These are phyloP conservation scores for Phytophthora cactorum DNA, from an alignment of 352 stramenopile genomes.

Conservation along the genomic window DNA sequence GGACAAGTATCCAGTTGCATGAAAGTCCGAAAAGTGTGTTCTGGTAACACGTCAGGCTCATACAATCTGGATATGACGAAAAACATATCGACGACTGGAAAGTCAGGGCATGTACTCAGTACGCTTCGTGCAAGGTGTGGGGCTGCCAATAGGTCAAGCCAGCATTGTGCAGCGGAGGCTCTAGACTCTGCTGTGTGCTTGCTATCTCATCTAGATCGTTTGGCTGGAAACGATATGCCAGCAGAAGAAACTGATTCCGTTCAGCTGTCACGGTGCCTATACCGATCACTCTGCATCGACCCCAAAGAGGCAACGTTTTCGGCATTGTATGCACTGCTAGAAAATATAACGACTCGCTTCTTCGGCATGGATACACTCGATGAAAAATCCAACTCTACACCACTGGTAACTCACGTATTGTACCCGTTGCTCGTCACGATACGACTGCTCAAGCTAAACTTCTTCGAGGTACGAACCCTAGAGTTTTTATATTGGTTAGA, in stretches of 20 bases:
- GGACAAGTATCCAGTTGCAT: slow-evolving; percentile 29
- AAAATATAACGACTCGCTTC: slow-evolving; percentile 44
- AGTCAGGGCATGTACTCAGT: slow-evolving; percentile 58
- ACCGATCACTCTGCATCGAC: slow-evolving; percentile 84
- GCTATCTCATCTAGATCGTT: slow-evolving; percentile 78
- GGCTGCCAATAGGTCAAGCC: slow-evolving; percentile 29
- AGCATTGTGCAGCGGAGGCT: slow-evolving; percentile 57
- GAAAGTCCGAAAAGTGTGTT: slow-evolving; percentile 42
- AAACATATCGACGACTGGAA: slow-evolving; percentile 58
- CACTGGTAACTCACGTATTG: slow-evolving; percentile 48
- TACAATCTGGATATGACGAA: slow-evolving; percentile 59
- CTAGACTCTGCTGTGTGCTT: slow-evolving; percentile 77
- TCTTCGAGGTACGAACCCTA: slow-evolving; percentile 75
- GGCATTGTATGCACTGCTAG: slow-evolving; percentile 60
- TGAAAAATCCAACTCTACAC: slow-evolving; percentile 16
- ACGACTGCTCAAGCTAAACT: slow-evolving; percentile 85
- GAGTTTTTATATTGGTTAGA: not conserved
- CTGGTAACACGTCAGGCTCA: slow-evolving; percentile 38
- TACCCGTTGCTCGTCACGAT: slow-evolving; percentile 81
- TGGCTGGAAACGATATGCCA: slow-evolving; percentile 80
- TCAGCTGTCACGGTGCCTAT: slow-evolving; percentile 78
- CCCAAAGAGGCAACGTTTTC: slow-evolving; percentile 76
- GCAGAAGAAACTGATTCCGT: slow-evolving; percentile 76
- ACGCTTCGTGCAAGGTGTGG: slow-evolving; percentile 55
- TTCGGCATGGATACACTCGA: slow-evolving; percentile 18